Conservation (phyloP, 331 rosid genomes). For the Quercus lobata region DNA sequence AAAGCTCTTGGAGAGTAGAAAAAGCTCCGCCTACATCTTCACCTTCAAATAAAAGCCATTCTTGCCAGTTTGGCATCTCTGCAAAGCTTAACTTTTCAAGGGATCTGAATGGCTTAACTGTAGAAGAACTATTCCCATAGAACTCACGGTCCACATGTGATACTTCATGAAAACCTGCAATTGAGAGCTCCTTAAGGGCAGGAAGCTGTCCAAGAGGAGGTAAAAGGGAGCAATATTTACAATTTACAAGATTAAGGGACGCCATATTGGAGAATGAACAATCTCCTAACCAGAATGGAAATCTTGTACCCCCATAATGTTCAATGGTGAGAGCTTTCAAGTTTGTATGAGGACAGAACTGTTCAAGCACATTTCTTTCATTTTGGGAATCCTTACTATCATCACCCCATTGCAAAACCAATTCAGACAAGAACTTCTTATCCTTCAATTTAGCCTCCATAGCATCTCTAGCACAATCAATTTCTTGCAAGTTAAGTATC, state of each 20-base stretch:
- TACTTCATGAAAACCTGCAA: background rate
- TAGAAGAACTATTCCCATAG: background rate
- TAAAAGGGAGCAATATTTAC: background rate
- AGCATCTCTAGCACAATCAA: background rate
- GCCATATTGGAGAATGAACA: background rate
- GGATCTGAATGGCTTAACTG: constrained; percentile 1
- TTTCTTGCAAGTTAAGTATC: background rate
- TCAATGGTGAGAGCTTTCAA: background rate
- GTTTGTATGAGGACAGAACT: constrained; percentile 1
- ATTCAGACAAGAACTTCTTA: constrained; percentile 16
- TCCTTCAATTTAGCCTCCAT: background rate
- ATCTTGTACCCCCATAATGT: background rate
- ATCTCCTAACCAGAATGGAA: constrained; percentile 7
- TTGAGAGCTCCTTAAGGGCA: background rate
- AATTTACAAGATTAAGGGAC: background rate
- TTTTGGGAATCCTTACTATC: background rate
- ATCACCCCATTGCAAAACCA: constrained; percentile 17
- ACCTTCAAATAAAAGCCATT: background rate
- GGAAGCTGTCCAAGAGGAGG: constrained; percentile 21
- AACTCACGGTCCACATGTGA: background rate
- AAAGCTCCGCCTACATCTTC: background rate
- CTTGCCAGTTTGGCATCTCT: background rate
- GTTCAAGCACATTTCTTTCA: constrained; percentile 11
- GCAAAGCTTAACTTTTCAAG: background rate
- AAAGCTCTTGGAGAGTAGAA: constrained; percentile 7